These are phyloP conservation scores for Phyllostachys edulis DNA, from an alignment of 176 grass and related monocot genomes.

Conservation along the genomic window DNA sequence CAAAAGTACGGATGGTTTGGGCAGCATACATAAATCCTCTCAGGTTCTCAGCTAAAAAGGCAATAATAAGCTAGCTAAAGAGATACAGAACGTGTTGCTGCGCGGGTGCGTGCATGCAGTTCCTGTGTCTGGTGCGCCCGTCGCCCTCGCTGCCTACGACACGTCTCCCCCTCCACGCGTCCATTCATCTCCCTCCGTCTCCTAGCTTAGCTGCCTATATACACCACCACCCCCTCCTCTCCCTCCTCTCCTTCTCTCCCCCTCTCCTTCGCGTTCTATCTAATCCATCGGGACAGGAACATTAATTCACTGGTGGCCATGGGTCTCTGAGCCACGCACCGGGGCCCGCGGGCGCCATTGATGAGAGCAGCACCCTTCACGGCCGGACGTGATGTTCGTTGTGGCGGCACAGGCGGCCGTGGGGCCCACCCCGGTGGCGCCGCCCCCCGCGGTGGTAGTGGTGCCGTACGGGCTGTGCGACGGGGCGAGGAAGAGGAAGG, in stretches of 20 bases:
- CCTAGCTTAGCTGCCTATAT: conserved; percentile 17
- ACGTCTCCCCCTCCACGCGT: conserved; percentile 33
- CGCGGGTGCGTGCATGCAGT: too few relatives aligned
- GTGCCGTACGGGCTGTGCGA: conserved; percentile 21
- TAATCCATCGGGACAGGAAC: background rate
- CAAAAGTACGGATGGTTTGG: too few relatives aligned
- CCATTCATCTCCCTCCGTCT: background rate
- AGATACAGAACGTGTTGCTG: background rate
- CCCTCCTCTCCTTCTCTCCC: background rate
- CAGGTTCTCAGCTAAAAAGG: too few relatives aligned
- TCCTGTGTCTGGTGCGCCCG: conserved; percentile 37
- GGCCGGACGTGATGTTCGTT: conserved; percentile 41
- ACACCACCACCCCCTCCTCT: conserved; percentile 13
- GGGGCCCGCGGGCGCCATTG: conserved; percentile 33
- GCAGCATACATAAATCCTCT: too few relatives aligned
- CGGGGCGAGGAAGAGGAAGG: conserved; percentile 58
- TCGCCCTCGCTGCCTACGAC: conserved; percentile 37
- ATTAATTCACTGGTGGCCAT: background rate
- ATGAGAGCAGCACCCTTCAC: conserved; percentile 23
- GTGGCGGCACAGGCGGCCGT: conserved; percentile 23
- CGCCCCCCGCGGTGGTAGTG: background rate
- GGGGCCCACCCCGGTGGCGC: background rate
- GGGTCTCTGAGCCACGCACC: conserved; percentile 13
- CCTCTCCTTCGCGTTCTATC: background rate
- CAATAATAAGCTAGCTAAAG: too few relatives aligned